Base-by-base conservation (phyloP, 1,284 basidiomycete species). In the Leccinum subatratum region DNA sequence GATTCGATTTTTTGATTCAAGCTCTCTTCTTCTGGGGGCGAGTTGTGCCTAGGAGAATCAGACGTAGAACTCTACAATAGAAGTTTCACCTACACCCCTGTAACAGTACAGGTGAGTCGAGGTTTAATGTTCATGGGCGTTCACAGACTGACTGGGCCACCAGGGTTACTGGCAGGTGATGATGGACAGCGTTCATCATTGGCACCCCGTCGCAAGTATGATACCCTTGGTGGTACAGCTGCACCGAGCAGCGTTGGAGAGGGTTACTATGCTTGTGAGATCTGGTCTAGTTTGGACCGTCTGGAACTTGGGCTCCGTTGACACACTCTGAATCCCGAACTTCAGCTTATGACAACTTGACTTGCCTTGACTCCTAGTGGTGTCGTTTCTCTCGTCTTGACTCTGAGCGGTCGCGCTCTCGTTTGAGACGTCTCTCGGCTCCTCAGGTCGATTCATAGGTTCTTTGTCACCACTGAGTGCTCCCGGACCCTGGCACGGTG, bases 181-280 rank as follows among this genome's bases (percentile, higher is more conserved):
- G 2, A 67, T 78, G 60, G 75, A 74, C n/a, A 60, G 54, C 48
- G 25, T 75, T 0, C 70, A 78, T 86, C 72, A 77, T 83, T 61
- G 85, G 83, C 42, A 80, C 80, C 9, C 79, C 81, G 5, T 69
- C 78, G 25, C 74, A 79, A 11, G 80, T 83, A 84, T 76, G 1
- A 2, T 1, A 51, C 34, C 0, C 48, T 72, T n/a, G 70, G 70
- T 61, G 71, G 68, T 34, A 62, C 22, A 1, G 16, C 60, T 48
- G 68, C 62, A 8, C 54, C 68, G 1, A 42, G 11, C 42, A 68
- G 61, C 6, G 25, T 25, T 4, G 70, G 66, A 3, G 8, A 22
- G 20, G 70, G 69, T 22, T 70, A 11, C 37, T 72, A 73, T 28
- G 67, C 64, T 1, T 70, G 72, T 73, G 32, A 60, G 59, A 20